These are phyloP conservation scores for Dactylellina haptotyla DNA, from an alignment of 2,329 filamentous ascomycete species.

Conservation along the genomic window DNA sequence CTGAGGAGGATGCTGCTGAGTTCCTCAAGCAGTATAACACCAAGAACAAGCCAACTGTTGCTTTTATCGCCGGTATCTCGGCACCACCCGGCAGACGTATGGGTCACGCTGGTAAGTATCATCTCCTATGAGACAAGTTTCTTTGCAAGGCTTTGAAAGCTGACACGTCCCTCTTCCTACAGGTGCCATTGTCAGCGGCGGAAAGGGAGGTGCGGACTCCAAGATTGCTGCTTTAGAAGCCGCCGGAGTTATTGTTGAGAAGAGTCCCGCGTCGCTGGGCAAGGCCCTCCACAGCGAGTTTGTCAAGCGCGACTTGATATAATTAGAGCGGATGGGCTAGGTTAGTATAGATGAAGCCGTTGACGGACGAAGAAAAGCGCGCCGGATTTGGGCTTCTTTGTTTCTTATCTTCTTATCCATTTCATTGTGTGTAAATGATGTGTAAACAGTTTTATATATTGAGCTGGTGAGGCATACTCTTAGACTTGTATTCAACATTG, in stretches of 20 bases:
- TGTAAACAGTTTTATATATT: conserved; percentile 36
- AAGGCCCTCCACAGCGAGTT: conserved; percentile 96
- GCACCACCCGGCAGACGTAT: conserved; percentile 95
- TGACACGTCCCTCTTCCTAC: conserved; percentile 43
- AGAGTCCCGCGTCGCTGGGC: conserved; percentile 88
- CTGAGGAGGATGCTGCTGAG: conserved; percentile 97
- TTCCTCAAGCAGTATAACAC: conserved; percentile 94
- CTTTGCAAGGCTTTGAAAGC: background rate
- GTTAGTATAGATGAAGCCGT: conserved; percentile 19
- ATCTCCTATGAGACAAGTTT: background rate
- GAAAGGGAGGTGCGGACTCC: conserved; percentile 96
- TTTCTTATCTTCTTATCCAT: background rate
- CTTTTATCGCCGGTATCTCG: conserved; percentile 98
- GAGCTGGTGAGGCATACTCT: conserved; percentile 36
- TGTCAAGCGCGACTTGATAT: conserved; percentile 94
- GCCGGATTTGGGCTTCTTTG: conserved; percentile 4
- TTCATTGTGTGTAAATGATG: conserved; percentile 8
- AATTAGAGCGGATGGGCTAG: conserved; percentile 60
- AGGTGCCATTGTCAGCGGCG: conserved; percentile 91
- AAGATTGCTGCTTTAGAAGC: conserved; percentile 95
- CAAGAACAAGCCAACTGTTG: conserved; percentile 92
- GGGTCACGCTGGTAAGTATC: conserved; percentile 85
- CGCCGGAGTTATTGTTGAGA: conserved; percentile 95
- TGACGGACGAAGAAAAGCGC: background rate
- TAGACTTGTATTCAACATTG: conserved; percentile 26